Conservation (phyloP, 495 filamentous ascomycete genomes). For the Delitschia confertaspora region DNA sequence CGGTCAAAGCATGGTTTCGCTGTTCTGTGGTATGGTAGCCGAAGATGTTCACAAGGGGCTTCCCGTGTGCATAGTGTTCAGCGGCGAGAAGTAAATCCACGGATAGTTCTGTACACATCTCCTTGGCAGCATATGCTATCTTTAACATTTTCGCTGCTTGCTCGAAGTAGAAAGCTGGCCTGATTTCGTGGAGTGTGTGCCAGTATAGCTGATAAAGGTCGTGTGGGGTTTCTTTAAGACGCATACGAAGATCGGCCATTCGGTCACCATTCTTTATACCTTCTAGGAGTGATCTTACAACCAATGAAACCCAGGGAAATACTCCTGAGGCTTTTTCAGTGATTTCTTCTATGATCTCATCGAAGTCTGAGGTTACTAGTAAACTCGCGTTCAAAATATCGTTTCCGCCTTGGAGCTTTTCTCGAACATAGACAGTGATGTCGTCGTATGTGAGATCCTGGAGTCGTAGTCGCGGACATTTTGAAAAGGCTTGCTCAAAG, state of each 20-base stretch:
- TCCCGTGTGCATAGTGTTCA: no score
- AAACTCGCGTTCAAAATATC: not conserved
- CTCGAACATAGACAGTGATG: not conserved
- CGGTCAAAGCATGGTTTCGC: no score
- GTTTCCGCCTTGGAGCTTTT: not conserved
- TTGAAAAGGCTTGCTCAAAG: slow-evolving; percentile 8
- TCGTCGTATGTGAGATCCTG: not conserved
- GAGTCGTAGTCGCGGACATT: slow-evolving; percentile 3
- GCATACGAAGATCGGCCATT: not conserved
- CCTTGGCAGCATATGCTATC: not conserved
- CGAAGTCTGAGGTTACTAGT: slow-evolving; percentile 6
- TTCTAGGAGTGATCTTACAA: not conserved
- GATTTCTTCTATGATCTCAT: slow-evolving; percentile 2
- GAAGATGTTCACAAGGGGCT: no score
- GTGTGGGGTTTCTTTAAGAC: slow-evolving; percentile 1
- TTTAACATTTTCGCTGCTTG: slow-evolving; percentile 1
- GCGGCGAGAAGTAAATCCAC: no score
- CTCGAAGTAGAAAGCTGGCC: slow-evolving; percentile 3
- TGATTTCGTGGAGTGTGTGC: slow-evolving; percentile 1
- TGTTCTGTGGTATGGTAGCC: no score
- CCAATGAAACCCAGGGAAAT: slow-evolving; percentile 10
- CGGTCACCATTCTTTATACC: not conserved
- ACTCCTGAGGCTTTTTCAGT: slow-evolving; percentile 9
- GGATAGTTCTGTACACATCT: not conserved
- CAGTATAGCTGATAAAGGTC: slow-evolving; percentile 4